Percentiles rank a stretch among this genome's conserved stretches.
Evolutionary conservation across 2,329 filamentous ascomycete species (phyloP).

Genomic region (Diaporthe capsici): DNA sequence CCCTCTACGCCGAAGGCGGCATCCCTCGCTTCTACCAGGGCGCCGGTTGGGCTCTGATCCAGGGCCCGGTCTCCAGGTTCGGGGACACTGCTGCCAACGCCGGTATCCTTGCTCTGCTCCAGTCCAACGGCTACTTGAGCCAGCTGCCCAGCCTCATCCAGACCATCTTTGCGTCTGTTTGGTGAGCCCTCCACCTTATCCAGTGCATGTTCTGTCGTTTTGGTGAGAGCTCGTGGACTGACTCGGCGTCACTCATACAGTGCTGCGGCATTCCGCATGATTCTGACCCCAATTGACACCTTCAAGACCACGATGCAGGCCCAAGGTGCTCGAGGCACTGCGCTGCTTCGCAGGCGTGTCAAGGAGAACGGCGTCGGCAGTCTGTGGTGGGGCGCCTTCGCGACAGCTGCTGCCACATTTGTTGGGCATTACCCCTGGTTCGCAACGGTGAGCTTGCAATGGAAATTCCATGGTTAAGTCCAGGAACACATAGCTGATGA

Average conservation of each 20-base stretch:
- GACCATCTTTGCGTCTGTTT: slow-evolving; percentile 63
- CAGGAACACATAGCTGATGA: background rate
- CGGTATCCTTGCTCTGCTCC: slow-evolving; percentile 62
- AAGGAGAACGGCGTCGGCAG: slow-evolving; percentile 60
- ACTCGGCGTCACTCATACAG: slow-evolving; percentile 45
- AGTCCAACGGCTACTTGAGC: slow-evolving; percentile 61
- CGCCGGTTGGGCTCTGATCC: slow-evolving; percentile 59
- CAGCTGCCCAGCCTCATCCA: slow-evolving; percentile 58
- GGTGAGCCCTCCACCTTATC: slow-evolving; percentile 45
- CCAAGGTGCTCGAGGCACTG: slow-evolving; percentile 59
- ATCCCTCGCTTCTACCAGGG: slow-evolving; percentile 61
- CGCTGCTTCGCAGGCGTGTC: slow-evolving; percentile 59
- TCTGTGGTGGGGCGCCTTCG: slow-evolving; percentile 64
- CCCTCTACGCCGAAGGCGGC: slow-evolving; percentile 59
- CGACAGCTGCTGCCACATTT: slow-evolving; percentile 63
- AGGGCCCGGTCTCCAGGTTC: slow-evolving; percentile 62
- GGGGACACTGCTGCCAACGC: slow-evolving; percentile 65
- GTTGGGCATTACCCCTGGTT: slow-evolving; percentile 66
- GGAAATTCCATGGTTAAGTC: too few relatives aligned
- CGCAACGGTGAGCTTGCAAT: slow-evolving; percentile 54
- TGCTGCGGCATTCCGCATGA: slow-evolving; percentile 62
- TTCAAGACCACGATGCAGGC: slow-evolving; percentile 66
- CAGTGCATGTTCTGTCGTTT: background rate
- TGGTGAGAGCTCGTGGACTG: background rate
- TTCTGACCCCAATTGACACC: slow-evolving; percentile 63